These are phyloP conservation scores for Colletotrichum theobromicola DNA, from an alignment of 2,329 filamentous ascomycete genomes.

Conservation along the genomic window DNA sequence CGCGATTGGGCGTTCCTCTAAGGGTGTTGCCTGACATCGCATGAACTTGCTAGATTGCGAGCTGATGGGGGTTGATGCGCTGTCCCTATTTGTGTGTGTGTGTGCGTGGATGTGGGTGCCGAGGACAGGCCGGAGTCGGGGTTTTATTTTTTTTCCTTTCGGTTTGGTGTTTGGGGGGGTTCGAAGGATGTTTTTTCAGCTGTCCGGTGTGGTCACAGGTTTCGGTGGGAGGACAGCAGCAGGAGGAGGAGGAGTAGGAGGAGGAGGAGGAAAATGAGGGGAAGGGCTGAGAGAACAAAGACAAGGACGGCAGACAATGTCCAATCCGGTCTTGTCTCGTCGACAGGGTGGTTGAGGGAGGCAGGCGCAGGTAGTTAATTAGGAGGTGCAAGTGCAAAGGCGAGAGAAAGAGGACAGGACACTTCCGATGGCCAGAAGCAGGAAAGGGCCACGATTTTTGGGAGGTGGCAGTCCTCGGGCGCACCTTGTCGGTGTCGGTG, in stretches of 20 bases:
- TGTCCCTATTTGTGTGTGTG: neutral
- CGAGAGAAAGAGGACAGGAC: neutral
- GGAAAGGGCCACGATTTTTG: neutral
- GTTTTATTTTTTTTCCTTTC: neutral
- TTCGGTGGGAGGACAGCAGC: neutral
- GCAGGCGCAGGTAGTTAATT: neutral
- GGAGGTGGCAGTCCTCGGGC: neutral
- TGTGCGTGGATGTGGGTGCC: conserved; percentile 6
- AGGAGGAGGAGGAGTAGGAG: neutral
- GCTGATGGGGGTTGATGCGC: conserved; percentile 18
- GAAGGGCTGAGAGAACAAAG: neutral
- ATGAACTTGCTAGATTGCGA: conserved; percentile 47
- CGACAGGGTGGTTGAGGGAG: neutral
- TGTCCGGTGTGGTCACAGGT: neutral
- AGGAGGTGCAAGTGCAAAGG: neutral
- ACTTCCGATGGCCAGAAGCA: neutral
- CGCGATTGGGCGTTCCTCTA: conserved; percentile 72
- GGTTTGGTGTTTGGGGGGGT: neutral
- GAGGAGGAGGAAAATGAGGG: neutral
- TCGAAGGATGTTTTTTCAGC: neutral
- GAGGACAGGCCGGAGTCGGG: neutral
- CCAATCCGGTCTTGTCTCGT: neutral
- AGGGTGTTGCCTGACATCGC: conserved; percentile 67
- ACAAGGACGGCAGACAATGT: neutral
- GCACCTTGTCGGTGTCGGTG: neutral